Base-by-base conservation (phyloP, 164 flowering plant species). In the Protea cynaroides region DNA sequence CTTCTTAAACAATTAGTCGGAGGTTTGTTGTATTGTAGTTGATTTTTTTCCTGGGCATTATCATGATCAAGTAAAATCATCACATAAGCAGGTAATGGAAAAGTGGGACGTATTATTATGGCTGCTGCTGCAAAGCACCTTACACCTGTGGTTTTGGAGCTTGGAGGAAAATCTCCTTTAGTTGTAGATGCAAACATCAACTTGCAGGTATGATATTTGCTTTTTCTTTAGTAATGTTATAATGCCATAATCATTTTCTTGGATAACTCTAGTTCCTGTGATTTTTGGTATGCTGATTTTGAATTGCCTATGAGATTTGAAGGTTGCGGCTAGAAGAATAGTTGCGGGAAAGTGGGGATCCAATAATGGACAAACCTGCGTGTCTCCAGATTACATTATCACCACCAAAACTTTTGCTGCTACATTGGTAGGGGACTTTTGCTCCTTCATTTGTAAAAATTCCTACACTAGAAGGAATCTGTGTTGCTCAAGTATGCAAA, bases 61-160 rank as follows among this genome's bases (percentile, higher is more conserved):
- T 56, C 14, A 25, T 25, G 25, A 56, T 56, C 17, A 12, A 24
- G n/a, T 17, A 24, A 25, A 2, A 25, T 56, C 11, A 12, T 24
- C 24, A 23, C 1, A 23, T 72, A 3, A 76, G 56, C 66, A 90
- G 98, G 98, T 29, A 90, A 74, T 79, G 80, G 80, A 59, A 85
- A 77, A 75, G 85, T 94, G 56, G 98, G 86, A 36, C 91, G 95
- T 15, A 78, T 91, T 57, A 81, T 94, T 62, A 80, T 91, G 89
- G 74, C 86, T 49, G 95, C 97, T 50, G 98, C 98, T 51, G 95
- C 98, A 49, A 91, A 87, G 78, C 95, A 94, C 75, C 89, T 90
- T 44, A 94, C 98, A 34, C 98, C 98, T 29, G 97, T 94, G 58
- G 67, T 78, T 60, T 75, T 94, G 81, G 98, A 94, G 78, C 97